Evolutionary conservation across 169 alveolate genomes (phyloP).

Genomic region (Plasmodium reichenowi): DNA sequence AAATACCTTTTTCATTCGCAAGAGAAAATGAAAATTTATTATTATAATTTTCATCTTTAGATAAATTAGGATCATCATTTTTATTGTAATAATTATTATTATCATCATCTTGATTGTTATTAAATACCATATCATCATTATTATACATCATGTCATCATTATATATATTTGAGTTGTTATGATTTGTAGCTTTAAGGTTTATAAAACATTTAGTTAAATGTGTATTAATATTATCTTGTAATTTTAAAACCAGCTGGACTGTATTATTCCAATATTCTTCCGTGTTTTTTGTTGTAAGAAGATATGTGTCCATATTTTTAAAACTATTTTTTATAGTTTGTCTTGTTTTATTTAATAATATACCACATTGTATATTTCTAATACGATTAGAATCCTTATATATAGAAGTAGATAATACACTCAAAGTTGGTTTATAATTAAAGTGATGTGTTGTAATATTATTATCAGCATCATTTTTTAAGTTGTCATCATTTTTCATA

Average conservation of each 20-base stretch:
- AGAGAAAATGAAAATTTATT: background rate
- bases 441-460: constrained; percentile 30
- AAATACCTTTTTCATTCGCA: background rate
- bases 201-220: constrained; percentile 61
- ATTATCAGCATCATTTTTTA: background rate
- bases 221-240: constrained; percentile 29
- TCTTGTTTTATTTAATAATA: constrained; percentile 29
- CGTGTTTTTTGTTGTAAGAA: constrained; percentile 36
- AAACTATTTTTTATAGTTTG: constrained; percentile 36
- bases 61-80: background rate
- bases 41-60: background rate
- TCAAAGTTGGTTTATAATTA: constrained; percentile 66
- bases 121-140: background rate
- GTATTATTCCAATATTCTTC: constrained; percentile 68
- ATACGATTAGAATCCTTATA: constrained; percentile 65
- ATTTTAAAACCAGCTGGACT: constrained; percentile 7
- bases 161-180: background rate
- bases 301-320: constrained; percentile 45
- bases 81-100: background rate
- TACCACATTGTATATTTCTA: constrained; percentile 35
- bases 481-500: background rate
- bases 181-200: constrained; percentile 29
- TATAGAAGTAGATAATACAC: constrained; percentile 33
- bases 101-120: background rate
- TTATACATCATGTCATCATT: background rate